Conservation (phyloP, 1,284 basidiomycete species). For the Sporisorium iseilematis-ciliati region DNA sequence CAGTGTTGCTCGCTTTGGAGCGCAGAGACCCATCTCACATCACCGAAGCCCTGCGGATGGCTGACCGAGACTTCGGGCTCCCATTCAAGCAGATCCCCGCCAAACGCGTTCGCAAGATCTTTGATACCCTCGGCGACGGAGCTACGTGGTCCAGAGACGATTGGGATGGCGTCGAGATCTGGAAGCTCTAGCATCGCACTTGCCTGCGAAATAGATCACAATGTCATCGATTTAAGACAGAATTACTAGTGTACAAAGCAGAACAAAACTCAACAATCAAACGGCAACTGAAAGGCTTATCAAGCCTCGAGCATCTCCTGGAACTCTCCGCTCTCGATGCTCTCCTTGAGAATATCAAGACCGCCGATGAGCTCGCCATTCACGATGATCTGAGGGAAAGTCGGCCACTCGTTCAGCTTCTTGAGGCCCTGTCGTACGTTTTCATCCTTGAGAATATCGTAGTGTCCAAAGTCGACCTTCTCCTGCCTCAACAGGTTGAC, state of each 20-base stretch:
- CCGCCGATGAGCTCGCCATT: constrained; percentile 81
- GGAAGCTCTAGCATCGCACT: constrained; percentile 71
- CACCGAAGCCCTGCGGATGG: constrained; percentile 32
- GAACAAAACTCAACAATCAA: neutral
- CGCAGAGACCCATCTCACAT: constrained; percentile 36
- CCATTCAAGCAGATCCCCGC: constrained; percentile 75
- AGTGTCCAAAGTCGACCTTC: constrained; percentile 77
- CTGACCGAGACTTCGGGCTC: constrained; percentile 73
- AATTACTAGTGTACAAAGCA: constrained; percentile 38
- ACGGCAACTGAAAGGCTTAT: neutral
- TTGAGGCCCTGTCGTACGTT: constrained; percentile 81
- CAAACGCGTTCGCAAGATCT: constrained; percentile 76
- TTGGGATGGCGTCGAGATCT: constrained; percentile 82
- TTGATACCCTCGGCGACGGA: constrained; percentile 74
- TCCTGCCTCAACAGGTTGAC: constrained; percentile 77
- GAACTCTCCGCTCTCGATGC: constrained; percentile 75
- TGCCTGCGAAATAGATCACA: neutral
- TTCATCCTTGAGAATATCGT: constrained; percentile 82
- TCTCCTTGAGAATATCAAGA: constrained; percentile 71
- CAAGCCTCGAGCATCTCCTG: constrained; percentile 74
- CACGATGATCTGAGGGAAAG: constrained; percentile 79
- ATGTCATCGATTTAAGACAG: neutral
- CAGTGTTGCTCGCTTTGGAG: constrained; percentile 70
- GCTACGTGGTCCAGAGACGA: constrained; percentile 76
- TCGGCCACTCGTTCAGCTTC: constrained; percentile 84